A percentile compares a stretch with the other conserved stretches of the same genome.
These are phyloP conservation scores for Pichia rugopelliculosa DNA, from an alignment of 805 yeast genomes.

Conservation along the genomic window DNA sequence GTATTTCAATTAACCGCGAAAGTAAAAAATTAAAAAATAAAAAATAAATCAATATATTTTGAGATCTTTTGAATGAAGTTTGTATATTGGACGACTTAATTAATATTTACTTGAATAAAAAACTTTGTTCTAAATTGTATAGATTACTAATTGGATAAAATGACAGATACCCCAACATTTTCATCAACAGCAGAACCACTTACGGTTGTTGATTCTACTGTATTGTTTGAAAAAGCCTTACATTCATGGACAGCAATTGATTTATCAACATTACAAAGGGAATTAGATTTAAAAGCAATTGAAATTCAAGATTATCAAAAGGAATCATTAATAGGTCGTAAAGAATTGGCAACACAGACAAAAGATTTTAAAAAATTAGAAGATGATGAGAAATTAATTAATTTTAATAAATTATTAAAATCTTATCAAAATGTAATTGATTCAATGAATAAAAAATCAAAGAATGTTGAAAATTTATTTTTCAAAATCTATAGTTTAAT, in stretches of 20 bases:
- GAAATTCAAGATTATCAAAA: constrained; percentile 67
- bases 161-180: background rate
- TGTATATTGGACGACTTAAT: too few species aligned
- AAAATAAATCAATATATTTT: too few species aligned
- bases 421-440: constrained; percentile 88
- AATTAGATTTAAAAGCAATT: constrained; percentile 66
- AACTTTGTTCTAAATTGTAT: too few species aligned
- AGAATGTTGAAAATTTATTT: constrained; percentile 64
- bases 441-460: constrained; percentile 66
- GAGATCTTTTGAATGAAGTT: too few species aligned
- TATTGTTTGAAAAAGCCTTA: constrained; percentile 47
- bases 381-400: constrained; percentile 58
- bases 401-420: constrained; percentile 60
- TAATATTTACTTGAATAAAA: too few species aligned
- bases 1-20: too few species aligned
- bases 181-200: background rate
- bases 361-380: constrained; percentile 71
- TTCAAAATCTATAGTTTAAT: constrained; percentile 66
- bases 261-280: constrained; percentile 59
- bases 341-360: constrained; percentile 74
- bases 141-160: too few species aligned
- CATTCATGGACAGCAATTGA: constrained; percentile 72
- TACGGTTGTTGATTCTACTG: constrained; percentile 4
- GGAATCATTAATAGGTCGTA: constrained; percentile 60
- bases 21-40: too few species aligned